Evolutionary conservation across 192 early-diverging fungal genomes (phyloP), one percentile per base, ranked within the genome.

Genomic region (Linnemannia exigua): DNA sequence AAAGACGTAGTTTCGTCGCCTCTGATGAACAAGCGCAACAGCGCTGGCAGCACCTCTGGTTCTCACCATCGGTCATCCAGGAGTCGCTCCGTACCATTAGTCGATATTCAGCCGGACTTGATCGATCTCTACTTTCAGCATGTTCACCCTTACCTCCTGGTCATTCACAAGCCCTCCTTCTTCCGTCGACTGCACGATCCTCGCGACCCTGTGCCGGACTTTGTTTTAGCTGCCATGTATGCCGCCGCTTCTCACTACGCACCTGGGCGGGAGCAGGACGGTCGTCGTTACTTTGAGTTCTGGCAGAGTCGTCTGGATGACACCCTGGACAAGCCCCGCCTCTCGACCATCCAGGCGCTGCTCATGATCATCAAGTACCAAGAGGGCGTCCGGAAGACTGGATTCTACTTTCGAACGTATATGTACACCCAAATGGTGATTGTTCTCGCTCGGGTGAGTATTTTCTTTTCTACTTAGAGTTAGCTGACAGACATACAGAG

Each of bases 281-380:
- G 84, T 20, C 79, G 80, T 46, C 80, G 76, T 3, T 82, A 87
- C 70, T 88, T 85, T 79, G 50, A 85, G 37, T 76, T 82, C 22
- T 77, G 76, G 78, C 48, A 72, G 72, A 83, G 86, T 63, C 76
- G 85, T 35, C 58, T 91, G 20, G 92, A 93, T 54, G 89, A 90
- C 54, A 82, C 85, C 2, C 77, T 89, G n/a, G 92, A 90, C 54
- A 78, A 79, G 3, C 92, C 92, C 33, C 70, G 90, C 46, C 67
- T 93, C 7, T 87, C 89, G 35, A 93, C 90, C 8, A 87, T 93
- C 25, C 91, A 91, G 81, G 89, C 90, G 12, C 47, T 90, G 16
- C 44, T 93, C 17, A 75, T 93, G 67, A 51, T 93, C 28, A 81
- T 89, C 37, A 91, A 91, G 83, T 93, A 90, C 70, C 90, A 90